Conservation (phyloP, 1,284 basidiomycete genomes). For the Sutorius eximius region DNA sequence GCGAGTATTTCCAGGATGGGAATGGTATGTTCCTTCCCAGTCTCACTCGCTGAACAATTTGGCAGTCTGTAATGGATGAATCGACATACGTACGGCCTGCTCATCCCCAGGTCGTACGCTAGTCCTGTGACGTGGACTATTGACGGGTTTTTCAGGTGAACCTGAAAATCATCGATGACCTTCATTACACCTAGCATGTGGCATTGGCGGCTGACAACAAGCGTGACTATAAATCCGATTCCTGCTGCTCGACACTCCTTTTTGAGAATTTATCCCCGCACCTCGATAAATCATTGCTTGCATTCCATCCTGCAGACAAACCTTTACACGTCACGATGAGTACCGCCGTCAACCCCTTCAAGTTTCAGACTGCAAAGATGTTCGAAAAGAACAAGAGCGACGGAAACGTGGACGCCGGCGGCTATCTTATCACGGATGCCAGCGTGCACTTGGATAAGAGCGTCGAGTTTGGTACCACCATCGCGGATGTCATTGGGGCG, state of each 20-base stretch:
- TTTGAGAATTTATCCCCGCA: background rate
- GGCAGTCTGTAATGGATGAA: background rate
- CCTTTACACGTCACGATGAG: slow-evolving; percentile 1
- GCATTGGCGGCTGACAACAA: slow-evolving; percentile 12
- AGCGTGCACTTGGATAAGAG: background rate
- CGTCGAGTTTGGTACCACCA: background rate
- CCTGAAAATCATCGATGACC: background rate
- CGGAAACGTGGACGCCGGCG: background rate
- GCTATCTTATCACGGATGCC: background rate
- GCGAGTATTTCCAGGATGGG: background rate
- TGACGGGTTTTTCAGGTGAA: background rate
- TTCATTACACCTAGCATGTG: background rate
- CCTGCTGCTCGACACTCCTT: background rate
- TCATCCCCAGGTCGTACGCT: background rate
- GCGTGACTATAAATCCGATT: slow-evolving; percentile 5
- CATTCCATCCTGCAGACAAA: background rate
- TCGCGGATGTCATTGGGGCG: background rate
- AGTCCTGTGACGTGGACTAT: background rate
- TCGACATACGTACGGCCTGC: background rate
- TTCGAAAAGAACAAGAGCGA: background rate
- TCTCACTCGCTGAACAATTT: background rate
- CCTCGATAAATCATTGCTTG: background rate
- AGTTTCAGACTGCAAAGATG: background rate
- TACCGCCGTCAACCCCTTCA: background rate
- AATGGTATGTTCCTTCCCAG: background rate